Evolutionary conservation across 495 filamentous ascomycete genomes (phyloP).

Genomic region (Aspergillus saccharolyticus): DNA sequence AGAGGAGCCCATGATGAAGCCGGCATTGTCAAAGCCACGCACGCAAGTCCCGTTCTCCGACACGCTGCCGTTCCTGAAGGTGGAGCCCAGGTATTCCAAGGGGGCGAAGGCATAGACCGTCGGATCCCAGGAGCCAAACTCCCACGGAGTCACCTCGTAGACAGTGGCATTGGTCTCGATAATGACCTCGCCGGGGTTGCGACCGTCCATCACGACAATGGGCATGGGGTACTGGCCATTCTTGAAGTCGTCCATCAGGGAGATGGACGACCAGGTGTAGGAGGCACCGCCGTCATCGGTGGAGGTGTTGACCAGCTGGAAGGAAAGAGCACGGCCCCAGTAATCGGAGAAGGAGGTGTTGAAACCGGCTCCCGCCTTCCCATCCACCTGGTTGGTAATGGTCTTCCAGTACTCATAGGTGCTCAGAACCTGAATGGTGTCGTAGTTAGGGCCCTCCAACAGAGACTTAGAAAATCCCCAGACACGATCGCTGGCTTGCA

Average conservation of each 20-base stretch:
- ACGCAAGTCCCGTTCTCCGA: conserved; percentile 56
- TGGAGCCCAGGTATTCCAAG: conserved; percentile 67
- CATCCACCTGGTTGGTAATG: conserved; percentile 54
- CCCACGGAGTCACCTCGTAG: conserved; percentile 79
- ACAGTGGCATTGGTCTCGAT: conserved; percentile 73
- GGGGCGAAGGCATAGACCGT: conserved; percentile 76
- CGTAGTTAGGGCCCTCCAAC: conserved; percentile 53
- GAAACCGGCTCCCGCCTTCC: conserved; percentile 66
- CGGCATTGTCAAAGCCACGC: conserved; percentile 78
- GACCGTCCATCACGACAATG: conserved; percentile 68
- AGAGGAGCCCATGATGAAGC: conserved; percentile 84
- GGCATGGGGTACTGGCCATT: conserved; percentile 69
- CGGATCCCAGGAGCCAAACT: conserved; percentile 79
- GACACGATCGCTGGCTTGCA: conserved; percentile 50
- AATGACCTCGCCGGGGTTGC: conserved; percentile 58
- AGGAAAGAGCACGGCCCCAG: conserved; percentile 71
- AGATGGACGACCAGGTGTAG: conserved; percentile 85
- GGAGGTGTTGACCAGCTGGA: conserved; percentile 71
- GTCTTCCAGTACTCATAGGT: conserved; percentile 60
- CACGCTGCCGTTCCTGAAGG: conserved; percentile 63
- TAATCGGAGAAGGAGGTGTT: conserved; percentile 78
- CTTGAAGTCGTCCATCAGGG: conserved; percentile 58
- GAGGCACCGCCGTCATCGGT: conserved; percentile 59
- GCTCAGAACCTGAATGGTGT: conserved; percentile 42
- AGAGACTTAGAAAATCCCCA: conserved; percentile 78